Evolutionary conservation across 208 protist genomes (phyloP), one percentile per base, ranked within the genome.

Genomic region (Vickermania ingenoplastis): DNA sequence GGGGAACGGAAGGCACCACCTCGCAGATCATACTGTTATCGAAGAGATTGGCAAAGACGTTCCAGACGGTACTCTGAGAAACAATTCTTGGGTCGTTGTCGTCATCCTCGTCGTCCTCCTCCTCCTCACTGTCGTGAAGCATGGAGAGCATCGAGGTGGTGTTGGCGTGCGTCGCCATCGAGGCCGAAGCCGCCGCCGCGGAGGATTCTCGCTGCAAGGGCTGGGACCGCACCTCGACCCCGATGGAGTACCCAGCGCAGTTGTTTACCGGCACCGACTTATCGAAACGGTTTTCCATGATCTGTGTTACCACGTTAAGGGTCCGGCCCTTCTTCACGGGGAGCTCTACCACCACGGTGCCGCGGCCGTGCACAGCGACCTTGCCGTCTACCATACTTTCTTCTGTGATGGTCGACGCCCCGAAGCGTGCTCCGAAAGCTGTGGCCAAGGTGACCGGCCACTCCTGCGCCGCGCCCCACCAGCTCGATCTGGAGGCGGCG

Each of bases 1-100:
- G 55, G 3, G 69, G 70, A 3, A 87, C 61, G 23, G 66, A 79
- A n/a, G 75, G 75, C 2, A 81, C 50, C 24, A 86, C 36, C 51
- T 79, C 63, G 59, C 83, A 91, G 52, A 91, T 69, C 14, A 67
- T 62, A 45, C 77, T 85, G 1, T 55, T 85, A 61, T 91, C 83
- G 11, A 91, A 73, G 48, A 87, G 55, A 13, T 63, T 63, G 0
- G 75, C 73, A 4, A 87, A 62, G 14, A 73, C 65, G 55, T 79
- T 64, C 80, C 83, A 91, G 50, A 91, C 57, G 4, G 28, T 31
- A n/a, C n/a, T n/a, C n/a, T n/a, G n/a, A n/a, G n/a, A n/a, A n/a
- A n/a, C n/a, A n/a, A n/a, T n/a, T n/a, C n/a, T n/a, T n/a, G n/a
- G n/a, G 17, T 53, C 31, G 41, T 30, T 21, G 48, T 63, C 49